Evolutionary conservation across 2,329 filamentous ascomycete genomes (phyloP), one percentile per base, ranked within the genome.

Genomic region (Nemania sp.): DNA sequence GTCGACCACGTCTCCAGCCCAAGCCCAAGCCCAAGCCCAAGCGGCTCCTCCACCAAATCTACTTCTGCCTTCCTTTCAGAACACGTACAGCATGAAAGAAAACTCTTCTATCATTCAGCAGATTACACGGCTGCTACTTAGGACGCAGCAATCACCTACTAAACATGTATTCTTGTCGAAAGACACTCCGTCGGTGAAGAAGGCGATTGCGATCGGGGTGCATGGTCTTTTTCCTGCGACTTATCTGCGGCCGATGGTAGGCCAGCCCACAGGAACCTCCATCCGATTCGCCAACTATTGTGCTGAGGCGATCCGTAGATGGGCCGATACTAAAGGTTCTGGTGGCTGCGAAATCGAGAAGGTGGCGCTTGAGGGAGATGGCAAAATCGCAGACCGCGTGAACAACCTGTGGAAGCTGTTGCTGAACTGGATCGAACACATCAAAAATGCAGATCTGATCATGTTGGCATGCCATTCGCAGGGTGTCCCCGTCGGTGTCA

Each of bases 381-480:
- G 94, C 20, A 91, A 90, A 69, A 94, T 99, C 41, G 82, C 82
- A 2, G 92, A 97, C 59, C 83, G 94, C 6, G 91, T 97, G 1
- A 89, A 95, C 56, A 89, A 95, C 33, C 75, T 99, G 6, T 99
- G 94, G 94, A 96, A 93, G 71, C 79, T 97, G 8, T 78, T 99
- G 50, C 79, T 97, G 23, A 97, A 97, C 70, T 96, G 91, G 90
- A 90, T 97, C 60, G 91, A 96, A 31, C 87, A 93, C 60, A 88
- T 99, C 26, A 86, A 90, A 46, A 82, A 82, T 48, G 92, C 94
- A 0, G 94, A 99, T 71, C 86, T 97, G 57, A 86, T 99, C 36
- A 73, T 99, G 33, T 77, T 99, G n/a, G 91, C 91, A 2, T 96
- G 91, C 56, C 94, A 99, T 70, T 96, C 91, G 2, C 94, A 99